Evolutionary conservation across 2,329 filamentous ascomycete genomes (phyloP), one percentile per base, ranked within the genome.

Genomic region (Epicoccum sorghinum): DNA sequence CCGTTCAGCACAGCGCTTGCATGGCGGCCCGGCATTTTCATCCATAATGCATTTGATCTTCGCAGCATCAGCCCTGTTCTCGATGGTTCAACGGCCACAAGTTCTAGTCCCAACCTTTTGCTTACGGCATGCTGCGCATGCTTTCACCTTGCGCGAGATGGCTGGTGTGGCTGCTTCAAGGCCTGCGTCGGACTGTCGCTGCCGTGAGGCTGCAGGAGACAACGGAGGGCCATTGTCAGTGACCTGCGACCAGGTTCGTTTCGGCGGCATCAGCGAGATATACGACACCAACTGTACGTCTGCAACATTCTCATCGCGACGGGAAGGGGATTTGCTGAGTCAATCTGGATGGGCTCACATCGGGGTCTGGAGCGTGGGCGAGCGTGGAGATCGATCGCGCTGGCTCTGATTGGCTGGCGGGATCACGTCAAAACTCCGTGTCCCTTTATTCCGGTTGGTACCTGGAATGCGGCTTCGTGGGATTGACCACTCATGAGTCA

Each of bases 21-120:
- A 83, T 13, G 76, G 74, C 25, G 79, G 75, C 25, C 81, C 79
- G 27, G 76, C 76, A 36, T 32, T 48, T 36, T 75, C 70, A 53
- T 77, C 74, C 79, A 83, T 82, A 48, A 82, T 78, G 66, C 81
- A 83, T 65, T 81, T 81, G 57, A 82, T 81, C 69, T 71, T 24
- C n/a, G 4, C 1, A 2, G 10, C 35, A 25, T 36, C 27, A n/a
- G 14, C 27, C 49, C 35, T 7, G 47, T 18, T 32, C 43, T 37
- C 47, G 36, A 25, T 41, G 42, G 39, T 43, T 8, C 13, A 25
- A 7, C 7, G 13, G 13, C 10, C 9, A 9, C 4, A 13, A 33
- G 32, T n/a, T 9, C 7, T 4, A 7, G 7, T 33, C 10, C 49
- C 13, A 13, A 69, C 68, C 67, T 83, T 83, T 58, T 82, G 80